Evolutionary conservation across 2,329 filamentous ascomycete genomes (phyloP), one percentile per base, ranked within the genome.

Genomic region (Exserohilum rostratum): DNA sequence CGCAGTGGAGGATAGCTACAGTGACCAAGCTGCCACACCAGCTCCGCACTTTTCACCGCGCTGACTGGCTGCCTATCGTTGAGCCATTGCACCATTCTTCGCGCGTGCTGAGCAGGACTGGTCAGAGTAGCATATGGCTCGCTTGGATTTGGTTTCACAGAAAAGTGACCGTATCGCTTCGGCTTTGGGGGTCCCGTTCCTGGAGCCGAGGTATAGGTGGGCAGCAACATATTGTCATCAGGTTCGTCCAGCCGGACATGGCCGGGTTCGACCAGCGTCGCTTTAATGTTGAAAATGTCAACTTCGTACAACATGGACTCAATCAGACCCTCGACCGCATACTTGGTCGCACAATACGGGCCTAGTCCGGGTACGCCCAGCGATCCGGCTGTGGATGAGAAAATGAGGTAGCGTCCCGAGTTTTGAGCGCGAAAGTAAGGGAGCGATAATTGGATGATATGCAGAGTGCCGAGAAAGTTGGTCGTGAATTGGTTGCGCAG

Each of bases 241-340:
- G 87, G 85, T 69, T 98, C 93, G 73, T 98, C 93, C 5, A 93
- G 84, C 5, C 93, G 84, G 60, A 97, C 90, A 61, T 97, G 85
- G 0, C 93, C 93, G 1, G 93, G 93, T 69, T 97, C 91, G 0
- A 98, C 93, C 5, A 99, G 83, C 2, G 93, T 97, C 0, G 91
- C 91, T 76, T 96, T 96, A 75, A 98, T 90, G 71, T 95, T 93
- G 77, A 96, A 97, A 0, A 82, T 80, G 61, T 97, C 93, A 33
- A 96, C 88, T 73, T 99, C 95, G 76, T 98, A 98, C 13, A 97
- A 83, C 90, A 99, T 93, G 13, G 91, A 93, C 76, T 99, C 95
- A 65, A 98, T 92, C 49, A 99, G 80, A 0, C 93, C 95, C 72
- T 99, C 95, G 3, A 96, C 91, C 0, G 95, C 95, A 76, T 97